A percentile compares a stretch with the other conserved stretches of the same genome.
These are phyloP conservation scores for Hanseniaspora vineae DNA, from an alignment of 805 yeast genomes.

Conservation along the genomic window DNA sequence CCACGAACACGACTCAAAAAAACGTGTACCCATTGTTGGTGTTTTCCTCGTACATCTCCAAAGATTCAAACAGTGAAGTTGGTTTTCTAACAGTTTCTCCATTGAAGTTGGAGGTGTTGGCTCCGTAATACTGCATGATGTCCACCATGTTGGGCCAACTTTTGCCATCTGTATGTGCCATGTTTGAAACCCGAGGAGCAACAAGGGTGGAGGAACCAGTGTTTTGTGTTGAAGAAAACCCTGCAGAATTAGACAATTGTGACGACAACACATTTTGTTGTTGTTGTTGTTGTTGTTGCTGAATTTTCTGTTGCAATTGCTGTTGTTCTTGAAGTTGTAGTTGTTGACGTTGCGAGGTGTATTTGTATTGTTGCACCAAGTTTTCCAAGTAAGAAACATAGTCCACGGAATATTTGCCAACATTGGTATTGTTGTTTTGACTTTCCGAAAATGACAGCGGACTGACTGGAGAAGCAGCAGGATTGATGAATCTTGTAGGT, in stretches of 20 bases:
- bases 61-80: neutral
- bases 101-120: constrained; percentile 2
- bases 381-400: neutral
- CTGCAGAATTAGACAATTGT: too few species aligned
- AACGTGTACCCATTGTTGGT: neutral
- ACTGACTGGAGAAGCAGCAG: neutral
- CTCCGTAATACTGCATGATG: neutral
- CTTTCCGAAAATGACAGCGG: neutral
- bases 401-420: neutral
- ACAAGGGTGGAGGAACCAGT: neutral
- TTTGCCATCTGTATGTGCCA: neutral
- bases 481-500: neutral
- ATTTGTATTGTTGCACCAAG: neutral
- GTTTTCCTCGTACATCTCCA: neutral
- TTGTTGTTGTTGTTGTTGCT: neutral
- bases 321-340: neutral
- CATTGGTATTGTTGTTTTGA: neutral
- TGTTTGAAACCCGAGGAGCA: neutral
- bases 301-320: neutral
- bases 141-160: neutral
- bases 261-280: too few species aligned
- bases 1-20: neutral
- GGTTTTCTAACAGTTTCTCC: constrained; percentile 1
- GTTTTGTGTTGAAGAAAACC: too few species aligned
- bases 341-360: neutral